These are phyloP conservation scores for Saccharomyces hybrid DNA, from an alignment of 1,139 yeast species.

Conservation along the genomic window DNA sequence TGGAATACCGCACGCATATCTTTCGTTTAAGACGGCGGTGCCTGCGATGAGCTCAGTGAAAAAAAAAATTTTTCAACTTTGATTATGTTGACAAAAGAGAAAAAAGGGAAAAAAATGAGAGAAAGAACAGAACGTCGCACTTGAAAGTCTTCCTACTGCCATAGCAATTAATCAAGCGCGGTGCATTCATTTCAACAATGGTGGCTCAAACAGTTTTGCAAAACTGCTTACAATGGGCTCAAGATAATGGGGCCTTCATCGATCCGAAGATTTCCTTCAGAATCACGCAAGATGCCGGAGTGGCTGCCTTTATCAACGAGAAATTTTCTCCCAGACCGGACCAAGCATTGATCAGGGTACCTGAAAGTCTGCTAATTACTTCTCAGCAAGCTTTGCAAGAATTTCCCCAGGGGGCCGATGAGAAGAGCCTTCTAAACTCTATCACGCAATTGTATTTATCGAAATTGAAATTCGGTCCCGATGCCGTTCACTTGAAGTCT, in stretches of 20 bases:
- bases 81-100: too few species aligned
- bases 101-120: too few species aligned
- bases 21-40: background rate
- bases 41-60: background rate
- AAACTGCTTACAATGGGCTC: constrained; percentile 44
- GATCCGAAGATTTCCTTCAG: constrained; percentile 32
- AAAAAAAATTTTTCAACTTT: background rate
- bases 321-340: constrained; percentile 9
- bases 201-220: constrained; percentile 11
- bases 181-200: background rate
- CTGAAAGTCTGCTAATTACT: constrained; percentile 38
- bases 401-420: constrained; percentile 23
- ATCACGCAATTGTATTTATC: constrained; percentile 46
- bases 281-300: constrained; percentile 29
- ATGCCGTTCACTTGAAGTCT: constrained; percentile 12
- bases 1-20: background rate
- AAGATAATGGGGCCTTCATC: constrained; percentile 41
- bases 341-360: constrained; percentile 34
- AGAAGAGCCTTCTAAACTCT: constrained; percentile 34
- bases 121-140: too few species aligned
- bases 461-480: constrained; percentile 33
- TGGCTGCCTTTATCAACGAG: constrained; percentile 36
- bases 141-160: too few species aligned
- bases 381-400: constrained; percentile 38
- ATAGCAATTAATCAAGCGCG: background rate